phyloP scores from a whole-genome alignment of 805 yeast species.

The Kluyveromyces dobzhanskii region DNA sequence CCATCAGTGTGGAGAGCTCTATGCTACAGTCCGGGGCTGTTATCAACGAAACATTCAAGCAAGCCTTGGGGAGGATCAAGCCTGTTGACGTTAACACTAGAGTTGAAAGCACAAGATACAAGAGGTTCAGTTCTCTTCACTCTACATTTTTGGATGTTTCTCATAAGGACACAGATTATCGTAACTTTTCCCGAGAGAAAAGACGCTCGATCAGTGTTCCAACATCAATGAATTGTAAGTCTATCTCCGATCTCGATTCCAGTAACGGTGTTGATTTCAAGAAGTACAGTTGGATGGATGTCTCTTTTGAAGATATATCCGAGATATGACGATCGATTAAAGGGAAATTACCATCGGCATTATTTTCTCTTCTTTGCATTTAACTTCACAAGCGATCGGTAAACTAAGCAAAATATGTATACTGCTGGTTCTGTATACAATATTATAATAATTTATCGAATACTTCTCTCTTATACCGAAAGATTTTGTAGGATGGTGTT shows the following conservation, averaged over 20 bases:
- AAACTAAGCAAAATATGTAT: no score
- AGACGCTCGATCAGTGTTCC: slow-evolving; percentile 9
- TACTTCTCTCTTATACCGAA: no score
- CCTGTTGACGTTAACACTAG: background rate
- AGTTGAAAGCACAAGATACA: background rate
- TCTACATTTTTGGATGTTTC: background rate
- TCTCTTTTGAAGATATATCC: slow-evolving; percentile 5
- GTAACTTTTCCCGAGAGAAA: background rate
- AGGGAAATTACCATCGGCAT: no score
- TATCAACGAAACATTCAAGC: slow-evolving; percentile 7
- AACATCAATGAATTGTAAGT: background rate
- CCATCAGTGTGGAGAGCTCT: background rate
- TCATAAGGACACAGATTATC: no score
- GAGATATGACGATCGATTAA: background rate
- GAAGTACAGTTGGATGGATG: slow-evolving; percentile 9
- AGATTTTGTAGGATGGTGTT: no score
- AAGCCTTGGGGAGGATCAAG: slow-evolving; percentile 6
- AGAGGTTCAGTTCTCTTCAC: slow-evolving; percentile 4
- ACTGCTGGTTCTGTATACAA: no score
- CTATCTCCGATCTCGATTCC: background rate
- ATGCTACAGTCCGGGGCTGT: slow-evolving; percentile 4
- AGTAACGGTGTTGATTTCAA: background rate
- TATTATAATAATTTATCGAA: no score
- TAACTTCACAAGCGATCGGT: no score
- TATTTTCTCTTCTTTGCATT: no score